Evolutionary conservation across 208 protist genomes (phyloP).

Genomic region (Crithidia sp.): DNA sequence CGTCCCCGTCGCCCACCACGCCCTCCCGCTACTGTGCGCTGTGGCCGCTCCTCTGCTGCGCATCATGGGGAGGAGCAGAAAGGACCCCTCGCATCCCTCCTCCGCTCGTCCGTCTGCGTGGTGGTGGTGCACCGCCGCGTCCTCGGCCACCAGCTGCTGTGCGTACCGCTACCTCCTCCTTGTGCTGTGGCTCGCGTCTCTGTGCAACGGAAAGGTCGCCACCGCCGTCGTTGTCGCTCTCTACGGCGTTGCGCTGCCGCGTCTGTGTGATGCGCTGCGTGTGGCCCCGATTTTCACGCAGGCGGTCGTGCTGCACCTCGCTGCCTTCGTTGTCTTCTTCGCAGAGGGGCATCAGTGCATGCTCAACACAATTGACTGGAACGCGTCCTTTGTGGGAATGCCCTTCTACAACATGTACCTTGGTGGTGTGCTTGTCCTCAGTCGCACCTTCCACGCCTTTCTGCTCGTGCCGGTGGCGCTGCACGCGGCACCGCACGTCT

Average conservation of each 20-base stretch:
- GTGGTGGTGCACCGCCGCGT: too few relatives aligned
- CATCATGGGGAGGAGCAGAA: neutral
- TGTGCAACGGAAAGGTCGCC: conserved; percentile 61
- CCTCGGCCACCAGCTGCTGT: too few relatives aligned
- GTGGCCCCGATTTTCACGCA: conserved; percentile 24
- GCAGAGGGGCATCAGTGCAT: conserved; percentile 74
- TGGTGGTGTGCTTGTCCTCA: conserved; percentile 62
- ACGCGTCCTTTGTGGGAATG: conserved; percentile 77
- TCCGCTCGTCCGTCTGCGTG: too few relatives aligned
- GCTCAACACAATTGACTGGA: conserved; percentile 80
- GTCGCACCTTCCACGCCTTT: conserved; percentile 73
- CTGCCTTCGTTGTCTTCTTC: conserved; percentile 64
- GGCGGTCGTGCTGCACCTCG: conserved; percentile 51
- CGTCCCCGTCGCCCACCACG: conserved; percentile 55
- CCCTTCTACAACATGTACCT: conserved; percentile 50
- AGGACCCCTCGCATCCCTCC: too few relatives aligned
- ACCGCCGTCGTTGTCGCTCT: conserved; percentile 44
- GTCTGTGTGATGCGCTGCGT: conserved; percentile 22
- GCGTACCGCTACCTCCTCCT: conserved; percentile 46
- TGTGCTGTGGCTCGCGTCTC: conserved; percentile 53
- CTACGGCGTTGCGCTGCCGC: conserved; percentile 44
- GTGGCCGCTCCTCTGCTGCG: neutral
- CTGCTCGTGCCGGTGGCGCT: conserved; percentile 48
- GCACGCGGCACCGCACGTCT: neutral
- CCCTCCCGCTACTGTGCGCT: conserved; percentile 37